phyloP scores from a whole-genome alignment of 2,329 filamentous ascomycete species.

The Colletotrichum chrysophilum region DNA sequence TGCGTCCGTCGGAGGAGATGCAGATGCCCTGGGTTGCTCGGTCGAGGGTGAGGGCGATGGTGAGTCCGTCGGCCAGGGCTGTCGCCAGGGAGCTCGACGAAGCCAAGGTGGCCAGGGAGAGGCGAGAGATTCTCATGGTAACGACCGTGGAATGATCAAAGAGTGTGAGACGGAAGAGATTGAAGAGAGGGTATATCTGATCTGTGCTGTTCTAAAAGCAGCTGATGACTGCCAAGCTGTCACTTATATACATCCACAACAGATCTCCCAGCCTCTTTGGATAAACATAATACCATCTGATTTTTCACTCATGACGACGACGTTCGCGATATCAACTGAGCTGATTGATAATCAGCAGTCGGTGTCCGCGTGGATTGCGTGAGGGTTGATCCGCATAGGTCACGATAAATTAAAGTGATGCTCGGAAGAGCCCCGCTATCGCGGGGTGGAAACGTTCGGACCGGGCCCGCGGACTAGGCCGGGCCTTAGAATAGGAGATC shows the following conservation, averaged over 20 bases:
- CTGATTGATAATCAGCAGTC: background rate
- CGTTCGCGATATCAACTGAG: background rate
- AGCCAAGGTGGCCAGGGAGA: background rate
- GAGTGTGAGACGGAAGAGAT: background rate
- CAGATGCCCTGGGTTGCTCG: background rate
- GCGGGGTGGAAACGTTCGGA: background rate
- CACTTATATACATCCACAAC: background rate
- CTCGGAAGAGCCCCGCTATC: background rate
- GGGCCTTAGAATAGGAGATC: background rate
- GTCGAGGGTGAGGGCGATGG: background rate
- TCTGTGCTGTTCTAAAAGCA: background rate
- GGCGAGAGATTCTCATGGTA: background rate
- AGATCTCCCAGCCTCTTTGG: background rate
- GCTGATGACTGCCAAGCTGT: background rate
- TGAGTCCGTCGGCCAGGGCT: background rate
- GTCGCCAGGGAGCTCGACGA: background rate
- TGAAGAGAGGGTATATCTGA: background rate
- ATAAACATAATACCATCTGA: background rate
- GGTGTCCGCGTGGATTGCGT: background rate
- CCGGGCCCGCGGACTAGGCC: background rate
- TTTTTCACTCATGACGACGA: background rate
- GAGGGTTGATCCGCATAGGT: background rate
- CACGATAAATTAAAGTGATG: background rate
- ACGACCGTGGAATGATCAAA: background rate
- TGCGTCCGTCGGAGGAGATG: background rate